Base-by-base conservation (phyloP, 495 filamentous ascomycete species). In the Penicillium psychrofluorescens region DNA sequence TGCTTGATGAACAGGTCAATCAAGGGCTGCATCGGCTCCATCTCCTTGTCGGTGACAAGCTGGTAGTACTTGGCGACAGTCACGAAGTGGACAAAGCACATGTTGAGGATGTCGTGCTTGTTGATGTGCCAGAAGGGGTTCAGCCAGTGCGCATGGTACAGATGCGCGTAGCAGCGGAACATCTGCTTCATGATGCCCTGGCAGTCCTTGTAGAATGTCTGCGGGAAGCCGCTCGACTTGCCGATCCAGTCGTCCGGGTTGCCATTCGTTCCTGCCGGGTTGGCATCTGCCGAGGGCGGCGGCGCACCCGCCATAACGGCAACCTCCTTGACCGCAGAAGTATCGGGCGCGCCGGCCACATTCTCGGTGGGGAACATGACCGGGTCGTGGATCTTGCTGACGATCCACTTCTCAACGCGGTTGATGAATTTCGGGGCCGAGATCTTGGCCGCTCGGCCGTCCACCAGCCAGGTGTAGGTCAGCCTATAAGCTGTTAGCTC, bases 111-210 rank as follows among this genome's bases (percentile, higher is more conserved):
- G 68, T 88, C 86, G 55, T 88, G 81, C 41, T 84, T 78, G 65
- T 81, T 86, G 44, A 90, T 76, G 54, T 91, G 84, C 71, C 86
- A 91, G 66, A 88, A 88, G 8, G 85, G 86, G 40, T 88, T 83
- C 43, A 82, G 56, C 70, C 84, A 91, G 67, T 91, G 86, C 7
- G 81, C 79, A 72, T 87, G 87, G 70, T 91, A 91, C 27, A 91
- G 74, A 67, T 96, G 90, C 30, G 88, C 84, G 53, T 96, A 96
- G 62, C 90, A 88, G 32, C 90, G 88, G 76, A 95, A 92, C 85
- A 96, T 96, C 67, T 96, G 90, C 50, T 90, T 83, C 76, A 90
- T 94, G 54, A 95, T 91, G 48, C 82, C 88, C 64, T 87, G 83
- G 69, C 86, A 86, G 52, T 95, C 88, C 50, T 83, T 77, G 55